Base-by-base conservation (phyloP, 2,329 filamentous ascomycete genomes). In the Biscogniauxia mediterranea region DNA sequence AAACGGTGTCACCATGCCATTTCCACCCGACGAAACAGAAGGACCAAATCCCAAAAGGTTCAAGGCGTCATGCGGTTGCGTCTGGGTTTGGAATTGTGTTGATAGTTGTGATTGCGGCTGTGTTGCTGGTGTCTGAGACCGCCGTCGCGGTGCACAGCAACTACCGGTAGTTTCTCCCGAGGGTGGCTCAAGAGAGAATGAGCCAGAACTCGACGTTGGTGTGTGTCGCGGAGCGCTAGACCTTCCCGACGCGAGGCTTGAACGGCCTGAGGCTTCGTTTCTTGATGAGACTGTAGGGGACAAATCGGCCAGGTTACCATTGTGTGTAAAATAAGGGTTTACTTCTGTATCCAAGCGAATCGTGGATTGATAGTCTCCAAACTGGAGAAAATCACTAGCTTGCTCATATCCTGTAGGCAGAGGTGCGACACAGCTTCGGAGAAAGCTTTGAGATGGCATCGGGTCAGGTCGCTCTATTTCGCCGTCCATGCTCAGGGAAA, bases 191-290 rank as follows among this genome's bases (percentile, higher is more conserved):
- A 68, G 64, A 17, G 61, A 59, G 15, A n/a, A n/a, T n/a, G 65
- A 66, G 15, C 54, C 62, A 21, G 58, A 61, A 53, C 61, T 67
- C 15, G 68, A 67, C 20, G 52, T 59, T 6, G 66, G 64, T 8
- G 68, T 66, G 23, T 67, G 66, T 55, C 66, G 64, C 4, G 64
- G 56, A 23, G 66, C 62, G n/a, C 58, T 58, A 15, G 65, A 58
- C n/a, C 65, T 59, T 15, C 55, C 62, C 15, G 63, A 61, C 20
- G 58, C 59, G n/a, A 67, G 52, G 23, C 64, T 65, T n/a, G 66
- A 67, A 19, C 61, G 59, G n/a, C 58, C 58, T 4, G 66, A 61
- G 20, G 64, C 57, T 25, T 59, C 64, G 49, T 68, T 67, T n/a
- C 59, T 60, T 25, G 65, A 61, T 57, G 62, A 52, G n/a, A 55